A percentile compares a stretch with the other conserved stretches of the same genome.
These are phyloP conservation scores for Sporobolomyces roseus DNA, from an alignment of 768 basidiomycete genomes.

Conservation along the genomic window DNA sequence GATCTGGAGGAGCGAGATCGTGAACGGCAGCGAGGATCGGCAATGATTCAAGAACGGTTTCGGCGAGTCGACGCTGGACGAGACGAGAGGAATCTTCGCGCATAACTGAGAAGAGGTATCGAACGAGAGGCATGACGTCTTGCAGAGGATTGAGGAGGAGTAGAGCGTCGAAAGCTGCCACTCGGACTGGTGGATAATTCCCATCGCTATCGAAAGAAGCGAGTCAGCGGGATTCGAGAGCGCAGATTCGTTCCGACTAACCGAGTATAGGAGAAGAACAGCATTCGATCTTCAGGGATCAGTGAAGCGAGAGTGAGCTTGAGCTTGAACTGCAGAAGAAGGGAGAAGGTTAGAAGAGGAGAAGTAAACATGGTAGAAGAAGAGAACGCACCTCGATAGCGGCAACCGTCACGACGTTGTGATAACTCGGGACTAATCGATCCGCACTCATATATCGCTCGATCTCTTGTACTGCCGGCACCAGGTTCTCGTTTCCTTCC, in stretches of 20 bases:
- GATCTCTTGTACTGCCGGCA: constrained; percentile 72
- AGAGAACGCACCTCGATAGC: constrained; percentile 68
- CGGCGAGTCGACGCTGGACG: constrained; percentile 80
- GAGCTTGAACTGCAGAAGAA: constrained; percentile 65
- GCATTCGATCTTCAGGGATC: constrained; percentile 67
- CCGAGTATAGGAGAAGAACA: constrained; percentile 87
- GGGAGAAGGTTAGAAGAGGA: constrained; percentile 10
- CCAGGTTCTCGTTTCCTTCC: constrained; percentile 58
- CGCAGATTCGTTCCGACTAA: constrained; percentile 67
- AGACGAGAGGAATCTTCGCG: constrained; percentile 75
- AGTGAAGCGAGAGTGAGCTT: constrained; percentile 71
- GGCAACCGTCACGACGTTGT: constrained; percentile 88
- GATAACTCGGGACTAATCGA: constrained; percentile 84
- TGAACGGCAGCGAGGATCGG: constrained; percentile 82
- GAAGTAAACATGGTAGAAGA: no score
- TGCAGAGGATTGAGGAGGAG: constrained; percentile 71
- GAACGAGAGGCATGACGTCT: constrained; percentile 67
- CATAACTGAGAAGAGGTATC: constrained; percentile 81
- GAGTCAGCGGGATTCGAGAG: constrained; percentile 2
- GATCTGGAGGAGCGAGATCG: constrained; percentile 60
- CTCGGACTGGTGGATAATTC: constrained; percentile 83
- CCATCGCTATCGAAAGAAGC: constrained; percentile 63
- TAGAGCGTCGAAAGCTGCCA: constrained; percentile 89
- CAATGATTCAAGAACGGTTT: constrained; percentile 77
- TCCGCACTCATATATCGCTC: constrained; percentile 93